phyloP scores from a whole-genome alignment of 2,329 filamentous ascomycete genomes.

The Aspergillus sp. region DNA sequence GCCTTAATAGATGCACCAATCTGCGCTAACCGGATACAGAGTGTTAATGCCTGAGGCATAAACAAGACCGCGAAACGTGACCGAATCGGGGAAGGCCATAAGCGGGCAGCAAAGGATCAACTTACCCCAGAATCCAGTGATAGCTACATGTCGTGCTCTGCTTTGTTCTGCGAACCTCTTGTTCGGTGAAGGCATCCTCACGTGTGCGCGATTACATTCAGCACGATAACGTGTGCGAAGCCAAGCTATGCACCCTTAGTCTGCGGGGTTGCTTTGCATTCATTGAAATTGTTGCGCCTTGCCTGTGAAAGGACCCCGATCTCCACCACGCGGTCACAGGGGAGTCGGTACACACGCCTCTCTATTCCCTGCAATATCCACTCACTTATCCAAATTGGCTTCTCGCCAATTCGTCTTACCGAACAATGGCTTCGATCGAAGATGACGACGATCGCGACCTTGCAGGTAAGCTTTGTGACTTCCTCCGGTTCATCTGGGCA shows the following conservation, averaged over 20 bases:
- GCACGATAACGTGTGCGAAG: background rate
- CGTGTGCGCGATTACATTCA: background rate
- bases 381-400: background rate
- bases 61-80: constrained; percentile 18
- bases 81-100: constrained; percentile 17
- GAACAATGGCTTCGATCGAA: constrained; percentile 38
- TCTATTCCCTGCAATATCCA: no score
- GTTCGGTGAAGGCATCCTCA: background rate
- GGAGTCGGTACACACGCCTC: background rate
- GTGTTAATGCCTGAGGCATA: constrained; percentile 17
- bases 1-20: no score
- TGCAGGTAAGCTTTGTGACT: constrained; percentile 32
- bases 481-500: background rate
- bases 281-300: background rate
- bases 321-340: background rate
- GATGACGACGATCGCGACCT: constrained; percentile 48
- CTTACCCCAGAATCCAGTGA: background rate
- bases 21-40: constrained; percentile 10
- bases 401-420: background rate
- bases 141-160: background rate
- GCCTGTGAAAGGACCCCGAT: background rate
- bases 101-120: background rate
- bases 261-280: background rate
- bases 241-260: background rate
- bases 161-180: no score